These are phyloP conservation scores for Saraca asoca DNA, from an alignment of 331 rosid species.

Conservation along the genomic window DNA sequence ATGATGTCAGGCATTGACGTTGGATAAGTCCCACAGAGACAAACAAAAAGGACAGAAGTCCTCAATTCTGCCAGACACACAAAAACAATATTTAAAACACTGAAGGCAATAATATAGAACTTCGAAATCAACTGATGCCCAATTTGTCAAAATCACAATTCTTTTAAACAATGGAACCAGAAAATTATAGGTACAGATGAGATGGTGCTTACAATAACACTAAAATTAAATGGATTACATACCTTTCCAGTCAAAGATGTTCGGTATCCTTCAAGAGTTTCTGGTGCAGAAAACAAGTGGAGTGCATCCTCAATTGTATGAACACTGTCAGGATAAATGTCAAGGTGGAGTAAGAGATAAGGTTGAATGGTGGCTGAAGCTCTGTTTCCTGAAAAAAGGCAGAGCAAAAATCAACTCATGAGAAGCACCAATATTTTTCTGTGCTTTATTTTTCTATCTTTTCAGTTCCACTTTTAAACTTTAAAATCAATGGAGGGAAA, in stretches of 20 bases:
- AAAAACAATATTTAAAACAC: too few relatives aligned
- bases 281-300: slow-evolving; percentile 79
- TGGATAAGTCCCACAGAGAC: neutral
- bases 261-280: slow-evolving; percentile 88
- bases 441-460: neutral
- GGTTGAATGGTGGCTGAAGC: slow-evolving; percentile 86
- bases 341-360: slow-evolving; percentile 83
- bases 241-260: slow-evolving; percentile 81
- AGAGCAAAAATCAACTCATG: too few relatives aligned
- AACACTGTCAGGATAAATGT: slow-evolving; percentile 75
- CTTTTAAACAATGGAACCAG: neutral
- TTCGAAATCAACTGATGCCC: slow-evolving; percentile 8
- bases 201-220: neutral
- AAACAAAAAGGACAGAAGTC: neutral
- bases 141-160: slow-evolving; percentile 5
- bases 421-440: too few relatives aligned
- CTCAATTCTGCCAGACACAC: too few relatives aligned
- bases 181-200: neutral
- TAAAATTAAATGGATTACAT: slow-evolving; percentile 2
- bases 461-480: neutral
- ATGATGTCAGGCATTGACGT: neutral
- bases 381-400: slow-evolving; percentile 55
- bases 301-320: slow-evolving; percentile 83
- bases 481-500: neutral
- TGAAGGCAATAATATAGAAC: neutral